Evolutionary conservation across 495 filamentous ascomycete genomes (phyloP).

Genomic region (Hyaloscypha variabilis): DNA sequence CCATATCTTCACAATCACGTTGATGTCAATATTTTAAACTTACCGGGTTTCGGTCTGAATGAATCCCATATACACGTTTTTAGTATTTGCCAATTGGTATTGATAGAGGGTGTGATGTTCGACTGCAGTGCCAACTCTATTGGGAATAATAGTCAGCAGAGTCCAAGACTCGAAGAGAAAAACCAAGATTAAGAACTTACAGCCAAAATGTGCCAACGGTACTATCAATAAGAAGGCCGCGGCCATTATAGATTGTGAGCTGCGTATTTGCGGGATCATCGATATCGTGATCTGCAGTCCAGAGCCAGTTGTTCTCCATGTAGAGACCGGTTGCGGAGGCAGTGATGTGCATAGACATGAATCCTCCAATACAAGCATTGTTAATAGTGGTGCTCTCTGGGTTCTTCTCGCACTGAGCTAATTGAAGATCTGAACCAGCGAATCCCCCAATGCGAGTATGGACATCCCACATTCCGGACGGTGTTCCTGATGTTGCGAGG

Average conservation of each 20-base stretch:
- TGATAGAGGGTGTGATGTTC: constrained; percentile 83
- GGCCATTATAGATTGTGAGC: constrained; percentile 56
- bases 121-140: constrained; percentile 70
- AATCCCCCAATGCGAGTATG: constrained; percentile 50
- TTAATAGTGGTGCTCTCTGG: constrained; percentile 20
- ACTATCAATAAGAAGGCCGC: constrained; percentile 55
- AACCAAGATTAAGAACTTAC: constrained; percentile 51
- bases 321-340: constrained; percentile 47
- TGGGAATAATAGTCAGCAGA: constrained; percentile 43
- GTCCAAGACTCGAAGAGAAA: constrained; percentile 36
- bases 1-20: background rate
- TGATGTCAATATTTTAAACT: constrained; percentile 17
- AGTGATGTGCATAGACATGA: constrained; percentile 52
- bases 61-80: constrained; percentile 71
- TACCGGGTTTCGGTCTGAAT: constrained; percentile 85
- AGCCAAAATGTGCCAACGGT: constrained; percentile 52
- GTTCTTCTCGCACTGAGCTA: constrained; percentile 39
- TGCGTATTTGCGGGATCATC: constrained; percentile 56
- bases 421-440: constrained; percentile 42
- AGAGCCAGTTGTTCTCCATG: constrained; percentile 64
- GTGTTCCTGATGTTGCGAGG: constrained; percentile 14
- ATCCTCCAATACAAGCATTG: constrained; percentile 51
- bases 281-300: constrained; percentile 60
- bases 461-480: constrained; percentile 40
- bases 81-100: constrained; percentile 73